Conservation (phyloP, 352 stramenopile species). For the Phytophthora vignae region DNA sequence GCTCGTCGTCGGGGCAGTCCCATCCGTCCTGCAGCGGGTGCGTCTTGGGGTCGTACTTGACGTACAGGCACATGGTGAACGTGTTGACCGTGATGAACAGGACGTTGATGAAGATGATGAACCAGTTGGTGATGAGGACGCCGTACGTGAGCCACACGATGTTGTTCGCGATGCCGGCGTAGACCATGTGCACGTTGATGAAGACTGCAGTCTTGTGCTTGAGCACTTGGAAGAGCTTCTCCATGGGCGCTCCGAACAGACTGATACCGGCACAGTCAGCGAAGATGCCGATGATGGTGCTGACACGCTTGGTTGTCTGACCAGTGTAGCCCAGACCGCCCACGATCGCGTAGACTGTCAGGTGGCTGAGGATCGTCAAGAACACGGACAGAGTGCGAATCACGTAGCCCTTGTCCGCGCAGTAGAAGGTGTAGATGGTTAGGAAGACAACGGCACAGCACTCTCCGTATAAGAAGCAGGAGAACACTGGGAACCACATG, state of each 20-base stretch:
- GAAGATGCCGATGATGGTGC: constrained; percentile 37
- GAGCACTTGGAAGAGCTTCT: constrained; percentile 52
- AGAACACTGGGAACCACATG: constrained; percentile 57
- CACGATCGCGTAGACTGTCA: constrained; percentile 52
- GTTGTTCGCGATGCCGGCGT: constrained; percentile 58
- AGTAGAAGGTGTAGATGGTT: constrained; percentile 62
- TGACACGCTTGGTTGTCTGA: constrained; percentile 33
- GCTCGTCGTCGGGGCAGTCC: constrained; percentile 13
- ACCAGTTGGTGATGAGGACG: constrained; percentile 44
- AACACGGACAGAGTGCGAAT: constrained; percentile 31
- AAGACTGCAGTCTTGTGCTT: constrained; percentile 51
- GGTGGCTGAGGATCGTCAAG: constrained; percentile 24
- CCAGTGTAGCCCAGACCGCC: constrained; percentile 42
- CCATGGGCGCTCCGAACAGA: constrained; percentile 49
- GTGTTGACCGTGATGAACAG: constrained; percentile 46
- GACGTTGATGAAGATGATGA: constrained; percentile 46
- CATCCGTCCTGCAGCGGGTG: constrained; percentile 27
- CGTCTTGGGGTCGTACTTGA: constrained; percentile 38
- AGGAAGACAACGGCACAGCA: constrained; percentile 49
- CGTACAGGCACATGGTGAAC: constrained; percentile 41
- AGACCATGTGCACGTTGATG: constrained; percentile 62
- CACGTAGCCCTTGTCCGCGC: constrained; percentile 44
- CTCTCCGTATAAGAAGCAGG: constrained; percentile 50
- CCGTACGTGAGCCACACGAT: constrained; percentile 47
- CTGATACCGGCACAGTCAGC: constrained; percentile 44